Conservation (phyloP, 345 rosid genomes). For the Murraya koenigii region DNA sequence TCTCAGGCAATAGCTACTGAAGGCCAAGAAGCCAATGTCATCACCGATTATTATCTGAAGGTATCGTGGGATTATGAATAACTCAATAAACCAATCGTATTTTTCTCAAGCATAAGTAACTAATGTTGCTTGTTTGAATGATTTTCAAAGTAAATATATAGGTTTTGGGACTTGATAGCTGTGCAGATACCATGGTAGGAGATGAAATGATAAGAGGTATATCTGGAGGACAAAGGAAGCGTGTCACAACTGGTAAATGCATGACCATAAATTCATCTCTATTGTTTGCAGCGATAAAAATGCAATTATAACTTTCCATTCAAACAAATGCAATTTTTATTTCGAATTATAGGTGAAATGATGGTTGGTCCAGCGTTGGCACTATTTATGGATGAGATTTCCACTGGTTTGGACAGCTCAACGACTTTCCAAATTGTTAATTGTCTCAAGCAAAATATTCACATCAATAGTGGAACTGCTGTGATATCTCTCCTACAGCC, state of each 20-base stretch:
- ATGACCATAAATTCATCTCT: not conserved
- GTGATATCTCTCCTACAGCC: conserved; percentile 80
- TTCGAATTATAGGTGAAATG: conserved; percentile 54
- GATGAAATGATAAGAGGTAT: conserved; percentile 60
- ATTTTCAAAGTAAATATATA: conserved; percentile 3
- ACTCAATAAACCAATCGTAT: not conserved
- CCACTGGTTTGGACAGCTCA: conserved; percentile 77
- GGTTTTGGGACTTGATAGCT: conserved; percentile 58
- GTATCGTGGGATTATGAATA: conserved; percentile 18
- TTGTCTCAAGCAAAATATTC: conserved; percentile 52
- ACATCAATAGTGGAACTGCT: conserved; percentile 55
- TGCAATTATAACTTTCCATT: too few species aligned
- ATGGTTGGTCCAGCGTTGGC: conserved; percentile 66
- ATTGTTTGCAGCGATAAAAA: too few species aligned
- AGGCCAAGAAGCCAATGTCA: conserved; percentile 47
- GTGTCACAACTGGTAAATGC: conserved; percentile 66
- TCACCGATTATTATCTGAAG: conserved; percentile 59
- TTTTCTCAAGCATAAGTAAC: not conserved
- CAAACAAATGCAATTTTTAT: too few species aligned
- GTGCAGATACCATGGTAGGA: conserved; percentile 66
- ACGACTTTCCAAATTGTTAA: conserved; percentile 67
- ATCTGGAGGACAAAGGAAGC: conserved; percentile 71
- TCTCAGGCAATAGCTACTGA: conserved; percentile 45
- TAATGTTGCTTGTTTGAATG: not conserved
- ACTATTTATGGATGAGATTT: conserved; percentile 72